A percentile compares a stretch with the other conserved stretches of the same genome.
These are phyloP conservation scores for Gaillardinia entomophila DNA, from an alignment of 805 yeast species.

Conservation along the genomic window DNA sequence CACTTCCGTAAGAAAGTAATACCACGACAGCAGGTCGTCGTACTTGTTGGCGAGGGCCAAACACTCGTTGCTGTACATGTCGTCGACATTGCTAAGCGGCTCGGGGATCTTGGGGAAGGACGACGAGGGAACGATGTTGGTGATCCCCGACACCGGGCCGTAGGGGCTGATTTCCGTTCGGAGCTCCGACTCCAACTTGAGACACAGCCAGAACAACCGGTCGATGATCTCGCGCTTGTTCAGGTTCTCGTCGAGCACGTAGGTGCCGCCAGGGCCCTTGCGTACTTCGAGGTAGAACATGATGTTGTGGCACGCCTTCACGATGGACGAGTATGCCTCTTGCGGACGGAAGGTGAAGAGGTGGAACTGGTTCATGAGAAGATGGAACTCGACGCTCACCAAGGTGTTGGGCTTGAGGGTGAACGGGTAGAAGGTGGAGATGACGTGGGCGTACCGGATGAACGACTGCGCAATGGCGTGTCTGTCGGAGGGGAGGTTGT, in stretches of 20 bases:
- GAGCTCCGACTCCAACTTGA: slow-evolving; percentile 33
- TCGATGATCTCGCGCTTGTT: slow-evolving; percentile 14
- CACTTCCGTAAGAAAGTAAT: slow-evolving; percentile 32
- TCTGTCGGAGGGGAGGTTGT: slow-evolving; percentile 13
- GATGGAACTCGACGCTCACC: slow-evolving; percentile 12
- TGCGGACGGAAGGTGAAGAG: slow-evolving; percentile 20
- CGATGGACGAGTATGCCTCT: slow-evolving; percentile 18
- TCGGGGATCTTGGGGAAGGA: slow-evolving; percentile 27
- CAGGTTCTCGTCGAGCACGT: neutral
- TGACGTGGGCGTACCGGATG: slow-evolving; percentile 14
- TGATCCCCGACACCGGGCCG: slow-evolving; percentile 27
- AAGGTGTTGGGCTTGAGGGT: slow-evolving; percentile 10
- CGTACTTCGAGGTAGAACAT: slow-evolving; percentile 22
- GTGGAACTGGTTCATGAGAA: slow-evolving; percentile 22
- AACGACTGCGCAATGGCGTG: slow-evolving; percentile 14
- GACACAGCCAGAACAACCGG: slow-evolving; percentile 30
- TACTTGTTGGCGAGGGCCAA: slow-evolving; percentile 16
- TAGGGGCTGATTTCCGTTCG: slow-evolving; percentile 28
- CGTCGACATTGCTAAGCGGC: slow-evolving; percentile 10
- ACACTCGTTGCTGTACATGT: slow-evolving; percentile 17
- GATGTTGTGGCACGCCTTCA: slow-evolving; percentile 22
- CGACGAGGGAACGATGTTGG: slow-evolving; percentile 23
- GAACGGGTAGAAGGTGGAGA: slow-evolving; percentile 17
- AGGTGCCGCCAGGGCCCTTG: slow-evolving; percentile 1
- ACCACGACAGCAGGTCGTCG: slow-evolving; percentile 28